phyloP scores from a whole-genome alignment of 2,329 filamentous ascomycete species.

The Tetracladium maxilliforme region DNA sequence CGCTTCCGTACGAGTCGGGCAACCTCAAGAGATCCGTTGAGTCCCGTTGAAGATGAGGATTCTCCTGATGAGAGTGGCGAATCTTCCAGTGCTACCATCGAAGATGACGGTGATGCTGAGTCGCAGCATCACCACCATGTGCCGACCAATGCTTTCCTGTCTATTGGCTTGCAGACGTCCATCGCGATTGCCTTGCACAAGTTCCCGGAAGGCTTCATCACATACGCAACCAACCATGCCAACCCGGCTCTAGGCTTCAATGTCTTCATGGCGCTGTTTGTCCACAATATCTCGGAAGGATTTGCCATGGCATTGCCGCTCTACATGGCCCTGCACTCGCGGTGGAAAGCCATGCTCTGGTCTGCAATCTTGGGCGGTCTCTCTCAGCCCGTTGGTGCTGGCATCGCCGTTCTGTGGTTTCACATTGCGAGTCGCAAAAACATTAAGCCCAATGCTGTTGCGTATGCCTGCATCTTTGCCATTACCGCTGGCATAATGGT shows the following conservation, averaged over 20 bases:
- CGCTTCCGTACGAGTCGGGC: too few relatives aligned
- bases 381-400: constrained; percentile 77
- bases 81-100: constrained; percentile 7
- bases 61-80: constrained; percentile 6
- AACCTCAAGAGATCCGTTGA: too few relatives aligned
- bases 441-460: constrained; percentile 34
- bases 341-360: constrained; percentile 72
- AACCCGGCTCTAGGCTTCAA: constrained; percentile 79
- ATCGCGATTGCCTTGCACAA: constrained; percentile 95
- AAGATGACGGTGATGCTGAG: constrained; percentile 9
- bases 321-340: constrained; percentile 76
- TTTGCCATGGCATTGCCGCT: constrained; percentile 88
- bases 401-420: constrained; percentile 75
- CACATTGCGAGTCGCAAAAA: constrained; percentile 43
- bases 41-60: too few relatives aligned
- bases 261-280: constrained; percentile 89
- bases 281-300: constrained; percentile 96
- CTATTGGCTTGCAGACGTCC: constrained; percentile 89
- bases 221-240: constrained; percentile 93
- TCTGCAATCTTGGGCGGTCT: constrained; percentile 72
- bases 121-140: constrained; percentile 78
- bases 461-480: constrained; percentile 74
- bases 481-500: constrained; percentile 90
- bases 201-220: constrained; percentile 76
- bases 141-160: constrained; percentile 81